Conservation (phyloP, 805 yeast genomes). For the Diddensiella transvaalensis region DNA sequence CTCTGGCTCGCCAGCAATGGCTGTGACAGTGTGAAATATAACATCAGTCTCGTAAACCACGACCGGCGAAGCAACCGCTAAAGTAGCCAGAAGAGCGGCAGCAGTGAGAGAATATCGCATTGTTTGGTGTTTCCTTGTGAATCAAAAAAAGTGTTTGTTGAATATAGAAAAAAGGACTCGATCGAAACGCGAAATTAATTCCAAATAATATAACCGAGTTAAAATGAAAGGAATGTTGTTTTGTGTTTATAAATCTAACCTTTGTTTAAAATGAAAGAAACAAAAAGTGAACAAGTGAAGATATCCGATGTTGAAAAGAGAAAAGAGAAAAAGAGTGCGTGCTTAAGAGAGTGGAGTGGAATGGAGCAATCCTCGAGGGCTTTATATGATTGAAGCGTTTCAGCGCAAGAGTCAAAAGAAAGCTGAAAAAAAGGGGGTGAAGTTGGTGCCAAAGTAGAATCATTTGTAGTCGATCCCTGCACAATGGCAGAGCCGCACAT, state of each 20-base stretch:
- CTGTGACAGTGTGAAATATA: conserved; percentile 21
- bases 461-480: background rate
- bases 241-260: too few species aligned
- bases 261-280: background rate
- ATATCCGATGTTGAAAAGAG: background rate
- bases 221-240: too few species aligned
- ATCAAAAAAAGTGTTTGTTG: conserved; percentile 2
- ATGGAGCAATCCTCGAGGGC: too few species aligned
- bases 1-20: conserved; percentile 9
- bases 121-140: background rate
- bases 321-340: background rate
- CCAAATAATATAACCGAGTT: background rate
- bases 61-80: conserved; percentile 21
- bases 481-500: background rate
- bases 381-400: background rate
- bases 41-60: conserved; percentile 20
- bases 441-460: background rate
- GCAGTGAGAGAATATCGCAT: conserved; percentile 20
- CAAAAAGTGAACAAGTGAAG: background rate
- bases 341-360: background rate
- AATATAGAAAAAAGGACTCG: background rate
- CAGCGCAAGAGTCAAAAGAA: background rate
- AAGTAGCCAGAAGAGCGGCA: conserved; percentile 6
- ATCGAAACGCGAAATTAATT: background rate
- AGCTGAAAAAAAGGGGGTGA: background rate